Base-by-base conservation (phyloP, 1,284 basidiomycete species). In the Agroathelia rolfsii region DNA sequence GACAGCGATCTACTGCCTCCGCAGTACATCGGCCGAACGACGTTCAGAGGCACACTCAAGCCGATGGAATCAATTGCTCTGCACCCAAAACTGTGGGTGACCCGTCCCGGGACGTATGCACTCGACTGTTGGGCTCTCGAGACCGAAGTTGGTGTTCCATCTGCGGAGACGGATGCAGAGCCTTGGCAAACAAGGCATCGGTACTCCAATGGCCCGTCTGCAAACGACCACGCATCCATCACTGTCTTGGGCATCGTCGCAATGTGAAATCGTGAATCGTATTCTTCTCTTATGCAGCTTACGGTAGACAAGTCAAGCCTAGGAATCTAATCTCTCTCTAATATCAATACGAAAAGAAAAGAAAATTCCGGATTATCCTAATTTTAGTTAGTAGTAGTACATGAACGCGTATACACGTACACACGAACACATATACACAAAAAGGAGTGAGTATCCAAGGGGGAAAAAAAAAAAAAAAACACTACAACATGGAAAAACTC, bases 121-220 rank as follows among this genome's bases (percentile, higher is more conserved):
- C 52, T 84, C 5, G 64, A 64, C 27, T 63, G 68, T 2, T 86
- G 83, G 82, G 55, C 51, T 25, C 44, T 80, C 6, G 76, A 82
- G 46, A 76, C 71, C 0, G 69, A 78, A 41, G 70, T 86, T 13
- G 58, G 63, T 20, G 67, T 69, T 39, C 41, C 42, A 17, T 27
- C 23, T 15, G 34, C 41, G 6, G 28, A 35, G 10, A 31, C 38
- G 9, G 36, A 34, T 12, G 34, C 32, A 9, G 38, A 41, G 14
- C 12, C 44, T 25, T 55, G 57, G 55, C 41, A 41, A 41, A 52
- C 57, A 13, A 49, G 61, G 38, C 65, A 65, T 38, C 62, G 61
- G 22, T 82, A 80, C 49, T 46, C 62, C 33, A 73, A 76, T 48
- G 58, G 62, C 31, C 56, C 66, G 11, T 50, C 52, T 22, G 40